phyloP scores from a whole-genome alignment of 78 protist species.

The Carpediemonas membranifera region DNA sequence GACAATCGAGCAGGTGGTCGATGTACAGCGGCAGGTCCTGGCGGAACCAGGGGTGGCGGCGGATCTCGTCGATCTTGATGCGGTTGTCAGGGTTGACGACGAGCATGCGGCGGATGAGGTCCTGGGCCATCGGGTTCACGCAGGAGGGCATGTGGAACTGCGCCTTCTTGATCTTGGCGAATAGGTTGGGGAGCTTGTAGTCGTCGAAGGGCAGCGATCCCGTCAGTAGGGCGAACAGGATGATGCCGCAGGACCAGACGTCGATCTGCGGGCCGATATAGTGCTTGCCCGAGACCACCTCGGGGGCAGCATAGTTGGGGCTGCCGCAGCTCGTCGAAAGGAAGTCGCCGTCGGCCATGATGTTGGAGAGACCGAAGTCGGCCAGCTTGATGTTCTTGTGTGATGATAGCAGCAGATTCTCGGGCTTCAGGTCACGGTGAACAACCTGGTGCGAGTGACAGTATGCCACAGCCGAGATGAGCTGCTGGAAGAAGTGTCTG shows the following conservation, averaged over 20 bases:
- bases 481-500: slow-evolving; percentile 87
- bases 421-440: slow-evolving; percentile 73
- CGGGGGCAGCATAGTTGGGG: slow-evolving; percentile 74
- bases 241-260: slow-evolving; percentile 72
- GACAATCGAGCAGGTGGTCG: too few relatives aligned
- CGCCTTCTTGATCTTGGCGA: slow-evolving; percentile 10
- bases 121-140: slow-evolving; percentile 55
- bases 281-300: slow-evolving; percentile 17
- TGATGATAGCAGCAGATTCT: slow-evolving; percentile 19
- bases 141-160: slow-evolving; percentile 48
- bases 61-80: slow-evolving; percentile 39
- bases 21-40: neutral
- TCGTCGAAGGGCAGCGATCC: slow-evolving; percentile 81
- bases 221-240: slow-evolving; percentile 61
- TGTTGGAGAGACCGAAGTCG: slow-evolving; percentile 86
- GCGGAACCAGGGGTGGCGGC: slow-evolving; percentile 1
- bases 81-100: slow-evolving; percentile 83
- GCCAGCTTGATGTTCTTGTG: slow-evolving; percentile 68
- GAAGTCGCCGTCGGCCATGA: slow-evolving; percentile 11
- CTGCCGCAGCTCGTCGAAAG: slow-evolving; percentile 50
- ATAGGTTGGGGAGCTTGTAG: slow-evolving; percentile 43
- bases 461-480: slow-evolving; percentile 77
- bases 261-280: slow-evolving; percentile 59
- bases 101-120: slow-evolving; percentile 73
- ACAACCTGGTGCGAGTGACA: slow-evolving; percentile 57